These are phyloP conservation scores for Drechslera avenae DNA, from an alignment of 2,329 filamentous ascomycete species.

Conservation along the genomic window DNA sequence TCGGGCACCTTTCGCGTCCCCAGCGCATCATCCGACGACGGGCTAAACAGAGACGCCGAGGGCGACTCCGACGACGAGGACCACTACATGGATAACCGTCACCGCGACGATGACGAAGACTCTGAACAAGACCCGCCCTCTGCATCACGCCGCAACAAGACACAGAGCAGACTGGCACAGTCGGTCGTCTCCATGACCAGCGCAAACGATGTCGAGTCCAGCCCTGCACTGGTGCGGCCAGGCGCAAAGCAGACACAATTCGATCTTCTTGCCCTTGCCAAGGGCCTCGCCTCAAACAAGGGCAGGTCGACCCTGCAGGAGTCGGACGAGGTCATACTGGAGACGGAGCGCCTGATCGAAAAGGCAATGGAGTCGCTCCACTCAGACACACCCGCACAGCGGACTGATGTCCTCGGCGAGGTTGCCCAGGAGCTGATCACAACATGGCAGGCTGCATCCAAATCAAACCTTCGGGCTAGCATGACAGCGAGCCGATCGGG, in stretches of 20 bases:
- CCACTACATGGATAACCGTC: too few relatives aligned
- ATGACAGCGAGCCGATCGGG: constrained; percentile 45
- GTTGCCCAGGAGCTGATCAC: constrained; percentile 37
- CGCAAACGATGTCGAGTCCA: constrained; percentile 27
- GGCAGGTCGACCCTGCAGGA: constrained; percentile 69
- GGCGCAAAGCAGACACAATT: constrained; percentile 58
- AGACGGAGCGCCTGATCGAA: constrained; percentile 72
- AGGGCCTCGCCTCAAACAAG: constrained; percentile 65
- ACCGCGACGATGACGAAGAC: constrained; percentile 38
- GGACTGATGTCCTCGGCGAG: constrained; percentile 34
- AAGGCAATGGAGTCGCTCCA: constrained; percentile 43
- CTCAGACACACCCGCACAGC: constrained; percentile 39
- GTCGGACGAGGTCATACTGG: constrained; percentile 71
- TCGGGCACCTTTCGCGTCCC: constrained; percentile 39
- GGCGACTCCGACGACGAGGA: constrained; percentile 47
- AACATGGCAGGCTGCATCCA: constrained; percentile 60
- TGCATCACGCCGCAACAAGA: constrained; percentile 35
- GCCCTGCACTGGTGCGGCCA: constrained; percentile 31
- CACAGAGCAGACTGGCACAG: constrained; percentile 35
- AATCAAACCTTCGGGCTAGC: constrained; percentile 13
- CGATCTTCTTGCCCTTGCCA: constrained; percentile 72
- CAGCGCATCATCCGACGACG: constrained; percentile 39
- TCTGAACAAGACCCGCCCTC: constrained; percentile 54
- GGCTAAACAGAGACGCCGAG: constrained; percentile 34
- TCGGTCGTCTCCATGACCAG: constrained; percentile 48